These are phyloP conservation scores for Helicostylum pulchrum DNA, from an alignment of 192 early-diverging fungal genomes.

Conservation along the genomic window DNA sequence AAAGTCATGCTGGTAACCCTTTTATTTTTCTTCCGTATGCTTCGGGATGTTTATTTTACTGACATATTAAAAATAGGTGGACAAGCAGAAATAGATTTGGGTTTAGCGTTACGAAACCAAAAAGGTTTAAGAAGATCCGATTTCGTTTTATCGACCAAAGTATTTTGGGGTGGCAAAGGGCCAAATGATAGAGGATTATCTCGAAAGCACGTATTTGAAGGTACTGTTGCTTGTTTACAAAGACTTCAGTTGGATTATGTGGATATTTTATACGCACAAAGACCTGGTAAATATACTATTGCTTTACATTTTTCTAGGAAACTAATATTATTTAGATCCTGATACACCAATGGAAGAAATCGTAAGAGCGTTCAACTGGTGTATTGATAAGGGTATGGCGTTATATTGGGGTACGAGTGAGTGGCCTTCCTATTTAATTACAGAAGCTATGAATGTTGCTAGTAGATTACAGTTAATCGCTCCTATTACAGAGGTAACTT, in stretches of 20 bases:
- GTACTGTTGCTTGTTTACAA: constrained; percentile 65
- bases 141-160: constrained; percentile 78
- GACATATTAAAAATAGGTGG: constrained; percentile 41
- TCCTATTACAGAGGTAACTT: constrained; percentile 54
- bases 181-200: constrained; percentile 81
- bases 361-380: constrained; percentile 80
- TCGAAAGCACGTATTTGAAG: constrained; percentile 84
- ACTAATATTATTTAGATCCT: constrained; percentile 14
- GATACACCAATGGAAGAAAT: constrained; percentile 80
- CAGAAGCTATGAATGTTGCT: constrained; percentile 71
- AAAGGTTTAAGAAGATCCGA: constrained; percentile 63
- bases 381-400: constrained; percentile 75
- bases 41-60: too few relatives aligned
- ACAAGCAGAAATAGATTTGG: constrained; percentile 73
- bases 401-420: constrained; percentile 86
- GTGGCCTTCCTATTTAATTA: constrained; percentile 77
- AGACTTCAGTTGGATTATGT: constrained; percentile 74
- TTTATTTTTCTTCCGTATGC: too few relatives aligned
- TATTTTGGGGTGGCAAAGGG: constrained; percentile 70
- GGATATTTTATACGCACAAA: constrained; percentile 77
- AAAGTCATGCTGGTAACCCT: constrained; percentile 48
- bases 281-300: constrained; percentile 50
- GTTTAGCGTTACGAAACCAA: constrained; percentile 72
- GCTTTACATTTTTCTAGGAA: background rate
- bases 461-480: constrained; percentile 62